phyloP scores from a whole-genome alignment of 495 filamentous ascomycete genomes.

The Podospora australis region DNA sequence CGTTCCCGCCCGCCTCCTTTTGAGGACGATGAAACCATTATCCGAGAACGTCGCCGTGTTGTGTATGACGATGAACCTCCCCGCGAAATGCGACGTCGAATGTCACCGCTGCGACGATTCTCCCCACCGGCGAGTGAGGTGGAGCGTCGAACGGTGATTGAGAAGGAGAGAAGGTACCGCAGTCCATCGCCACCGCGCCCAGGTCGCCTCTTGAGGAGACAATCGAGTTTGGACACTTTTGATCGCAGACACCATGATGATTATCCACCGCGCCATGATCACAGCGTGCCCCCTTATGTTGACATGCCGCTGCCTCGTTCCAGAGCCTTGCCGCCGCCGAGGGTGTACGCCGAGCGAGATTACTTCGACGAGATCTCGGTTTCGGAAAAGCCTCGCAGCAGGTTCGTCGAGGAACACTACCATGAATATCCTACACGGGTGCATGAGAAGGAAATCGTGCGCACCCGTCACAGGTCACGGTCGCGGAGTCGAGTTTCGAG shows the following conservation, averaged over 20 bases:
- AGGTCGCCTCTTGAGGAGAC: constrained; percentile 28
- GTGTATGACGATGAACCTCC: constrained; percentile 34
- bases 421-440: constrained; percentile 52
- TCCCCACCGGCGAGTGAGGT: constrained; percentile 24
- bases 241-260: constrained; percentile 45
- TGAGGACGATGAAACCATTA: constrained; percentile 30
- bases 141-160: constrained; percentile 24
- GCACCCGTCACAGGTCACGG: constrained; percentile 28
- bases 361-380: constrained; percentile 56
- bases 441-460: constrained; percentile 43
- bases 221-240: constrained; percentile 44
- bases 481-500: constrained; percentile 31
- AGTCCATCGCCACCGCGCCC: constrained; percentile 32
- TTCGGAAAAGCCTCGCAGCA: constrained; percentile 50
- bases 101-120: neutral
- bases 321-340: constrained; percentile 36
- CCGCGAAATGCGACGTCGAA: constrained; percentile 1
- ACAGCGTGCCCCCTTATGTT: constrained; percentile 43
- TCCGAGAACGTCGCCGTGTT: constrained; percentile 31
- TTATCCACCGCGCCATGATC: constrained; percentile 32
- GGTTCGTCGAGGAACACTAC: constrained; percentile 63
- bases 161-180: constrained; percentile 31
- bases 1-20: constrained; percentile 18
- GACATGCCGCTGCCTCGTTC: constrained; percentile 46
- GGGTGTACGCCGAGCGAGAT: constrained; percentile 48